Conservation (phyloP, 352 stramenopile genomes). For the Globisporangium takayamanum region DNA sequence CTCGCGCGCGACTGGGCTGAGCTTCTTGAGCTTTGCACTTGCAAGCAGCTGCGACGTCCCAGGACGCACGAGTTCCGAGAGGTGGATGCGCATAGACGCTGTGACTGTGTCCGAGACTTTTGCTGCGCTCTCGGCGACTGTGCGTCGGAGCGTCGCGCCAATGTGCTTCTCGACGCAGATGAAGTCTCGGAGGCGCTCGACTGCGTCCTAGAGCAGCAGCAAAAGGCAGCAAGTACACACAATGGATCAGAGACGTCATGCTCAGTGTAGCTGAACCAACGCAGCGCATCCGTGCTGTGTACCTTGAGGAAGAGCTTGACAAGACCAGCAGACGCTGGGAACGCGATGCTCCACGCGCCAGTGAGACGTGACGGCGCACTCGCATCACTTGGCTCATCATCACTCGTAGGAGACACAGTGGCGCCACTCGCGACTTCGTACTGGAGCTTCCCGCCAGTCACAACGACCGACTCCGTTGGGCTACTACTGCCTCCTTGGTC, state of each 20-base stretch:
- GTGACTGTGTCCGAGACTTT: conserved; percentile 29
- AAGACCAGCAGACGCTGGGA: conserved; percentile 18
- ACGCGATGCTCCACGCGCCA: conserved; percentile 43
- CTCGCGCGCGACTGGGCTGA: conserved; percentile 31
- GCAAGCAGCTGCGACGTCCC: conserved; percentile 18
- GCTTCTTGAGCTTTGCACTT: conserved; percentile 11
- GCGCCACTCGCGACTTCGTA: conserved; percentile 19
- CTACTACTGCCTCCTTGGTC: background rate
- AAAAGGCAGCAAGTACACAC: conserved; percentile 1
- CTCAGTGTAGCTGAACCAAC: background rate
- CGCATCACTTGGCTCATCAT: background rate
- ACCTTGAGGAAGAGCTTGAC: conserved; percentile 47
- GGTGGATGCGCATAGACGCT: conserved; percentile 23
- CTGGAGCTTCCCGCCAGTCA: conserved; percentile 40
- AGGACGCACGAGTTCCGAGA: conserved; percentile 29
- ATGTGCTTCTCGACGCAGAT: conserved; percentile 43
- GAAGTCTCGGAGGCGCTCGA: conserved; percentile 38
- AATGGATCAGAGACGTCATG: background rate
- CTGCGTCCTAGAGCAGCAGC: conserved; percentile 18
- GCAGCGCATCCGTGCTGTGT: background rate
- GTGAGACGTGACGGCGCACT: conserved; percentile 9
- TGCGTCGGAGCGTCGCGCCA: conserved; percentile 25
- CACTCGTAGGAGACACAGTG: background rate
- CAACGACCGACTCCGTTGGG: conserved; percentile 5
- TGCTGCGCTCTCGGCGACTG: conserved; percentile 18